phyloP scores from a whole-genome alignment of 371 early-diverging fungal genomes.

The Nematocida homosporus region DNA sequence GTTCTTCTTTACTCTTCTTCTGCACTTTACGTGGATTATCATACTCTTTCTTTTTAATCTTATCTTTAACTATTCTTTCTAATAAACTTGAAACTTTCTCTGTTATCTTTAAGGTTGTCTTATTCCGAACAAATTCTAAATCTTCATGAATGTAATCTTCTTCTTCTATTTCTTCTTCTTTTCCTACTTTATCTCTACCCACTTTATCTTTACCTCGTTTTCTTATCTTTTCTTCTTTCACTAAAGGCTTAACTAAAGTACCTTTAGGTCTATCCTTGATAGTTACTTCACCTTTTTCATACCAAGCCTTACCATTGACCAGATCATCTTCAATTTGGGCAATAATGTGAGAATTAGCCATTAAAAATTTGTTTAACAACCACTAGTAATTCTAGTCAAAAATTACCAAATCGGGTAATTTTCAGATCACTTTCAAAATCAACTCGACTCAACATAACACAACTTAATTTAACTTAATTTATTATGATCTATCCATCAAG shows the following conservation, averaged over 20 bases:
- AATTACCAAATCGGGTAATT: too few relatives aligned
- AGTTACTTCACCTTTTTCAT: constrained; percentile 48
- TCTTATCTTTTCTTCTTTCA: background rate
- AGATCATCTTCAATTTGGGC: constrained; percentile 35
- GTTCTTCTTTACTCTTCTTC: background rate
- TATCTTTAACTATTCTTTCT: constrained; percentile 27
- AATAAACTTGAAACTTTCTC: constrained; percentile 1
- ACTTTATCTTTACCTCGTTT: background rate
- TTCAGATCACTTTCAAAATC: too few relatives aligned
- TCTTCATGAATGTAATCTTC: constrained; percentile 8
- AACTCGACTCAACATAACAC: too few relatives aligned
- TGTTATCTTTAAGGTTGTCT: constrained; percentile 43
- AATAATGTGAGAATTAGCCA: constrained; percentile 34
- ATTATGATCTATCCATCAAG: too few relatives aligned
- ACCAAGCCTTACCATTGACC: constrained; percentile 33
- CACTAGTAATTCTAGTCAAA: too few relatives aligned
- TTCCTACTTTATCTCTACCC: background rate
- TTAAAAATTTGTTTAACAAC: constrained; percentile 32
- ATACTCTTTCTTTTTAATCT: constrained; percentile 45
- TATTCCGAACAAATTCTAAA: constrained; percentile 38
- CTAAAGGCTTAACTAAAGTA: constrained; percentile 1
- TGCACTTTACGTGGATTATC: constrained; percentile 35
- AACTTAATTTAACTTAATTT: too few relatives aligned
- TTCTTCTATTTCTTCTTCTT: constrained; percentile 22
- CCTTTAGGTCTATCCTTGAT: constrained; percentile 48